These are phyloP conservation scores for Angomonas ambiguus DNA, from an alignment of 208 protist species.

Conservation along the genomic window DNA sequence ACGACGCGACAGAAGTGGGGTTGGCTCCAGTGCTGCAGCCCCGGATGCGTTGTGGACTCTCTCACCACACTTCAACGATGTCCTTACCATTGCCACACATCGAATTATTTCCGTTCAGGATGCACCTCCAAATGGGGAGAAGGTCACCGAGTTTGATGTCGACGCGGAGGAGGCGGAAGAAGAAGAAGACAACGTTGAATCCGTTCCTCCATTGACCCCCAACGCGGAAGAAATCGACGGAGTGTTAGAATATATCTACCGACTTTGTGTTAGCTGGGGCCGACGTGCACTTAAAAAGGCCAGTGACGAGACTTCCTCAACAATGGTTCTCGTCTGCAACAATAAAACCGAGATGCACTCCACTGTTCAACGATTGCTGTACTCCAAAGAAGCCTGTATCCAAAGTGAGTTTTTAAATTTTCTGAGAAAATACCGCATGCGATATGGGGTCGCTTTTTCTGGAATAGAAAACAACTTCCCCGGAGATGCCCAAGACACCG, in stretches of 20 bases:
- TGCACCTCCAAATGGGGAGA: neutral
- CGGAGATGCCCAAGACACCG: neutral
- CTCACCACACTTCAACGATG: conserved; percentile 61
- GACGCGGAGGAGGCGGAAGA: conserved; percentile 23
- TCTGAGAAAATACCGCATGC: neutral
- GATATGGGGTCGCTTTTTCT: neutral
- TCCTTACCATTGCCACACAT: conserved; percentile 69
- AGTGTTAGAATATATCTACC: neutral
- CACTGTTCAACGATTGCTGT: neutral
- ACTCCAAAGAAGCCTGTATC: neutral
- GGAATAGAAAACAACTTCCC: conserved; percentile 16
- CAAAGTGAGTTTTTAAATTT: neutral
- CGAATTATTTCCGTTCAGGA: conserved; percentile 48
- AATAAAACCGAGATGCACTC: neutral
- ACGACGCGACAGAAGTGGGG: conserved; percentile 16
- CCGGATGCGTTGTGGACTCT: conserved; percentile 79
- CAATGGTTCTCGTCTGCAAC: neutral
- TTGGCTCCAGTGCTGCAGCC: neutral
- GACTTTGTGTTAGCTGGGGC: conserved; percentile 27
- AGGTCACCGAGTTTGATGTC: conserved; percentile 15
- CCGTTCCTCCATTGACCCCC: neutral
- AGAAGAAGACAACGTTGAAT: conserved; percentile 6
- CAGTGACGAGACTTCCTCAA: neutral
- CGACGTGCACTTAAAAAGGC: neutral
- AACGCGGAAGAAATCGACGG: neutral